Evolutionary conservation across 345 rosid species (phyloP).

Genomic region (Arabidopsis thaliana): TAIR10.1 NC_003070.9:25225501-25226000

Average conservation of each 20-base stretch:
- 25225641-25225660: not conserved
- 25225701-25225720: not conserved
- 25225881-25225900: too few species aligned
- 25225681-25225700: not conserved
- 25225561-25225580: constrained; percentile 45
- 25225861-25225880: too few species aligned
- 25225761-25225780: not conserved
- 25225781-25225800: not conserved
- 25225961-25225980: too few species aligned
- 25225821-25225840: not conserved
- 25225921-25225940: too few species aligned
- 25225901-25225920: too few species aligned
- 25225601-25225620: not conserved
- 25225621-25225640: not conserved
- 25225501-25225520: constrained; percentile 60
- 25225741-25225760: not conserved
- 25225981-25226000: not conserved
- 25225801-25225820: not conserved
- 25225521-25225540: constrained; percentile 42
- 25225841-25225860: too few species aligned
- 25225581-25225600: constrained; percentile 42
- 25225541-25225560: constrained; percentile 48
- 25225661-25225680: not conserved
- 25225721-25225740: not conserved
- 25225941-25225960: too few species aligned